phyloP scores from a whole-genome alignment of 176 grass and related monocot genomes.

The Phragmites australis region DNA sequence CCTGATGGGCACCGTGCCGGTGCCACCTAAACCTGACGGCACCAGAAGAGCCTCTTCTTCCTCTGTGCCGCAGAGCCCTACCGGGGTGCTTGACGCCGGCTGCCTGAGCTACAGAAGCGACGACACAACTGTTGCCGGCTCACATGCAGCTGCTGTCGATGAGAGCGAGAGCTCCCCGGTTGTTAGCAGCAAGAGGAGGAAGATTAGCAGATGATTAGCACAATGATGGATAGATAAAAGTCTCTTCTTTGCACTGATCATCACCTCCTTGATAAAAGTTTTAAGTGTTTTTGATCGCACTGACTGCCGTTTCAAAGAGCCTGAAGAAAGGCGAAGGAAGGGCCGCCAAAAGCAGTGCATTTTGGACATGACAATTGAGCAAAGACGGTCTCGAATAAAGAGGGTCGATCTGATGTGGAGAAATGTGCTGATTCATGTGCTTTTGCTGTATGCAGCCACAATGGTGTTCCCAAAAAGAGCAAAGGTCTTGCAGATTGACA shows the following conservation, averaged over 20 bases:
- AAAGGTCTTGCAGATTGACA: conserved; percentile 34
- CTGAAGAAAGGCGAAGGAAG: conserved; percentile 23
- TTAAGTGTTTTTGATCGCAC: conserved; percentile 31
- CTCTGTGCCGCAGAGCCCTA: conserved; percentile 70
- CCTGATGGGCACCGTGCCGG: conserved; percentile 15
- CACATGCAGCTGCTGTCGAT: conserved; percentile 39
- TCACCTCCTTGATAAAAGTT: conserved; percentile 21
- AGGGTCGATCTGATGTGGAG: neutral
- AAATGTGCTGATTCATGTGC: conserved; percentile 2
- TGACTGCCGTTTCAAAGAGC: conserved; percentile 32
- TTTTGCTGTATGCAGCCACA: conserved; percentile 27
- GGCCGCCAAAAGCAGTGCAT: conserved; percentile 32
- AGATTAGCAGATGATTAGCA: conserved; percentile 62
- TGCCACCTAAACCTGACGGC: conserved; percentile 23
- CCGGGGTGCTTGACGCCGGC: conserved; percentile 82
- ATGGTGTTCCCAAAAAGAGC: conserved; percentile 27
- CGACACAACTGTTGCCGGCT: conserved; percentile 15
- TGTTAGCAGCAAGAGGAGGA: conserved; percentile 84
- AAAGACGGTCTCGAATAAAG: conserved; percentile 45
- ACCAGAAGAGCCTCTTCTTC: neutral
- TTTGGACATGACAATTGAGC: conserved; percentile 32
- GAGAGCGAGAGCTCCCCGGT: conserved; percentile 38
- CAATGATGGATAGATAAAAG: conserved; percentile 19
- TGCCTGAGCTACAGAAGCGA: conserved; percentile 81
- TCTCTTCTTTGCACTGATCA: neutral